phyloP scores from a whole-genome alignment of 139 green algal species.

The Coelastrella sp. region DNA sequence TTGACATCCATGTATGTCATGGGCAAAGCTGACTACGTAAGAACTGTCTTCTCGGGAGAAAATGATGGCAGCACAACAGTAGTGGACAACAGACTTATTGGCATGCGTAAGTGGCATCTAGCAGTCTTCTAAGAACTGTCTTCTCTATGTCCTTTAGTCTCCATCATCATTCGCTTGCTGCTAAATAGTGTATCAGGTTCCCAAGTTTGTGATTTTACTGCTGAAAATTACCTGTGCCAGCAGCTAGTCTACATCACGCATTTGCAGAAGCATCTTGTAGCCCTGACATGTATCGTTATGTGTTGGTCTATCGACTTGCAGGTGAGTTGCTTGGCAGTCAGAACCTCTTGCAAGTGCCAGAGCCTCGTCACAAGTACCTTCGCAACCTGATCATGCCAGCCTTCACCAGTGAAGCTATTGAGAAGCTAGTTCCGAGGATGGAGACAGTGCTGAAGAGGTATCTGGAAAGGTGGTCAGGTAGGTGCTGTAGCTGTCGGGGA shows the following conservation, averaged over 20 bases:
- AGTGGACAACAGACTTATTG: neutral
- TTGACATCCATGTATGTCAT: neutral
- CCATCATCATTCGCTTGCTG: neutral
- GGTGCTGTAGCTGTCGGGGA: neutral
- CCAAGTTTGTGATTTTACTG: too few relatives aligned
- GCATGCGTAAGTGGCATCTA: neutral
- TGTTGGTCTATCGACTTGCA: neutral
- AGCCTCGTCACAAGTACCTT: constrained; percentile 39
- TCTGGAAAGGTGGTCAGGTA: neutral
- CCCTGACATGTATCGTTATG: neutral
- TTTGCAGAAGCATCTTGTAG: neutral
- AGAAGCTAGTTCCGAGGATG: constrained; percentile 29
- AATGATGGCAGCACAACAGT: neutral
- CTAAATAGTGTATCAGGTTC: neutral
- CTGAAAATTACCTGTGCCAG: too few relatives aligned
- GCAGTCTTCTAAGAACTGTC: neutral
- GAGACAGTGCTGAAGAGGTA: constrained; percentile 17
- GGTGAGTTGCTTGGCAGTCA: neutral
- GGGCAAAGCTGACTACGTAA: neutral
- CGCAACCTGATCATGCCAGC: constrained; percentile 44
- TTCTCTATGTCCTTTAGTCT: neutral
- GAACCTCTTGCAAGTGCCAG: neutral
- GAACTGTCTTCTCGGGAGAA: constrained; percentile 27
- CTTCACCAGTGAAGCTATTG: constrained; percentile 32
- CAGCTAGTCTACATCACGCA: too few relatives aligned